Evolutionary conservation across 176 grass and related monocot species (phyloP).

Genomic region (Oryza rufipogon): DNA sequence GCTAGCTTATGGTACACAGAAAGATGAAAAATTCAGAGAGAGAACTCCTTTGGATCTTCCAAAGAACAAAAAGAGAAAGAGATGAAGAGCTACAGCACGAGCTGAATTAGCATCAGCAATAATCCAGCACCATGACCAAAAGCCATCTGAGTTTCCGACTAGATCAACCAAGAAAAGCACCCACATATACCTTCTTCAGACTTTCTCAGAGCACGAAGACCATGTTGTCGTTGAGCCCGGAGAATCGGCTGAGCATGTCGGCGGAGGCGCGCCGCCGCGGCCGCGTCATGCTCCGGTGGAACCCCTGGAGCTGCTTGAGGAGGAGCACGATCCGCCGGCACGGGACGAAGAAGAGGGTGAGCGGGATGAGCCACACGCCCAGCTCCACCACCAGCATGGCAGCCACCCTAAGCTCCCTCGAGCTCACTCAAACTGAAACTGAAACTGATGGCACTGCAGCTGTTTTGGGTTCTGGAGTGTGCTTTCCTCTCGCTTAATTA

Average conservation of each 20-base stretch:
- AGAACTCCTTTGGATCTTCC: neutral
- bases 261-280: constrained; percentile 31
- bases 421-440: neutral
- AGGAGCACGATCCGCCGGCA: constrained; percentile 70
- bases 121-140: neutral
- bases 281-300: constrained; percentile 46
- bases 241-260: constrained; percentile 58
- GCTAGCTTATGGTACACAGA: constrained; percentile 33
- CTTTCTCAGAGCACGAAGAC: constrained; percentile 51
- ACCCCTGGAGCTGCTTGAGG: constrained; percentile 58
- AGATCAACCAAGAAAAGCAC: neutral
- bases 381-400: constrained; percentile 68
- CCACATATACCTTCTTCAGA: neutral
- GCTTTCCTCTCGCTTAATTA: constrained; percentile 11
- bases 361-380: constrained; percentile 75
- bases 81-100: neutral
- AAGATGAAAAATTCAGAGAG: neutral
- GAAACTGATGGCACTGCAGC: neutral
- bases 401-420: neutral
- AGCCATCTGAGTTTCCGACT: neutral
- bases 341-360: constrained; percentile 74
- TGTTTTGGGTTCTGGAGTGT: neutral
- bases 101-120: neutral
- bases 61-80: neutral
- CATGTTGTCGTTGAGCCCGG: constrained; percentile 76